These are phyloP conservation scores for Annulohypoxylon bovei DNA, from an alignment of 495 filamentous ascomycete genomes.

Conservation along the genomic window DNA sequence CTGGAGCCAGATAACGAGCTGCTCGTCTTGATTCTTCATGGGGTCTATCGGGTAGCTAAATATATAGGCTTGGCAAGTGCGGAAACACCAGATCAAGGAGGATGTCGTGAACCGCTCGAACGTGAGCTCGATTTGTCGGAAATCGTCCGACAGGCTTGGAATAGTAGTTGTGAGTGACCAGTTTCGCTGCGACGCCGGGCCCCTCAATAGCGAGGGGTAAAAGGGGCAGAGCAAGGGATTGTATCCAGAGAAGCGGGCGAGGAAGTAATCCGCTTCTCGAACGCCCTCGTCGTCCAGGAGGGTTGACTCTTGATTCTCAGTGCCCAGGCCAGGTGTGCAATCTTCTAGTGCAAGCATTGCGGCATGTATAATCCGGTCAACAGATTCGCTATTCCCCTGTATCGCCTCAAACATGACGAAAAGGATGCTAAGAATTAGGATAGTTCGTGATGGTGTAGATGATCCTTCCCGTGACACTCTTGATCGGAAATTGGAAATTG, in stretches of 20 bases:
- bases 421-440: conserved; percentile 32
- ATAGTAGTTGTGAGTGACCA: background rate
- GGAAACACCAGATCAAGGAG: conserved; percentile 21
- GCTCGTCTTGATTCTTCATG: conserved; percentile 9
- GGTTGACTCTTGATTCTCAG: background rate
- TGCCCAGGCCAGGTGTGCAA: background rate
- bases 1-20: background rate
- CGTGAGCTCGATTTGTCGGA: background rate
- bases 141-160: background rate
- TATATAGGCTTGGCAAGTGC: background rate
- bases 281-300: conserved; percentile 27
- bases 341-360: conserved; percentile 14
- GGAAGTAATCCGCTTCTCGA: conserved; percentile 26
- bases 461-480: conserved; percentile 15
- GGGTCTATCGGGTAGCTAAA: background rate
- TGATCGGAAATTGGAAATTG: conserved; percentile 29
- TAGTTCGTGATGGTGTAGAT: conserved; percentile 13
- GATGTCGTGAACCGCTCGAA: conserved; percentile 30
- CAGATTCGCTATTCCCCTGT: conserved; percentile 28
- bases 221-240: conserved; percentile 17
- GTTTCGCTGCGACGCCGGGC: background rate
- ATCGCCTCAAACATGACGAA: conserved; percentile 34
- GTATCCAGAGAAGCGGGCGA: conserved; percentile 25
- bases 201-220: conserved; percentile 10
- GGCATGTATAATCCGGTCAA: conserved; percentile 22